Evolutionary conservation across 2,329 filamentous ascomycete genomes (phyloP).

Genomic region (Ophiosphaerella herpotricha): DNA sequence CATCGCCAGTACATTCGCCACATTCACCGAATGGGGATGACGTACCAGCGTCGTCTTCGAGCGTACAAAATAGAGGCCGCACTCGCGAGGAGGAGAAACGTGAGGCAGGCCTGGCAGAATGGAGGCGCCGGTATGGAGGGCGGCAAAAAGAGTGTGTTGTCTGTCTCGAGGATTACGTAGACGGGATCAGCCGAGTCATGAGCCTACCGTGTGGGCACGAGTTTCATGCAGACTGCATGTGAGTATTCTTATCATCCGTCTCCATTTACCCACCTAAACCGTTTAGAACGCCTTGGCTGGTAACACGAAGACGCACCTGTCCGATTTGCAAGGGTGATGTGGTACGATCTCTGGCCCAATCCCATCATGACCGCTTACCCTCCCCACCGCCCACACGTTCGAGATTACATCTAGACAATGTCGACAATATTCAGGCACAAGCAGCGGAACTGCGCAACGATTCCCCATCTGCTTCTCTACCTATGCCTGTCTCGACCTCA

Average conservation of each 20-base stretch:
- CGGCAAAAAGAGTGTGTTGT: constrained; percentile 89
- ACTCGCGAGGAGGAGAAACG: constrained; percentile 58
- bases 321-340: constrained; percentile 99
- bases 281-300: constrained; percentile 89
- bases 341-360: constrained; percentile 58
- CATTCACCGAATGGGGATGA: constrained; percentile 69
- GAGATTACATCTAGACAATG: constrained; percentile 39
- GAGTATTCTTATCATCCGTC: constrained; percentile 53
- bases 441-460: constrained; percentile 53
- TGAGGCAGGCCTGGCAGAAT: constrained; percentile 55
- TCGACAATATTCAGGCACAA: constrained; percentile 52
- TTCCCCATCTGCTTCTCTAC: constrained; percentile 56
- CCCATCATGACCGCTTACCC: constrained; percentile 35
- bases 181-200: constrained; percentile 95
- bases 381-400: constrained; percentile 27
- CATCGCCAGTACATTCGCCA: constrained; percentile 58
- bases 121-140: constrained; percentile 64
- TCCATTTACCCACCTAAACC: constrained; percentile 20
- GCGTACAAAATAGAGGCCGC: constrained; percentile 26
- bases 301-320: constrained; percentile 92
- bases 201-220: constrained; percentile 96
- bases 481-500: constrained; percentile 45
- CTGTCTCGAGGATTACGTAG: constrained; percentile 93
- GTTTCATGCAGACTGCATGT: constrained; percentile 99
- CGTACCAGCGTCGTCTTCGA: constrained; percentile 48